Percentiles rank a stretch among this genome's conserved stretches.
These are phyloP conservation scores for Xylaria sp. DNA, from an alignment of 495 filamentous ascomycete species.

Conservation along the genomic window DNA sequence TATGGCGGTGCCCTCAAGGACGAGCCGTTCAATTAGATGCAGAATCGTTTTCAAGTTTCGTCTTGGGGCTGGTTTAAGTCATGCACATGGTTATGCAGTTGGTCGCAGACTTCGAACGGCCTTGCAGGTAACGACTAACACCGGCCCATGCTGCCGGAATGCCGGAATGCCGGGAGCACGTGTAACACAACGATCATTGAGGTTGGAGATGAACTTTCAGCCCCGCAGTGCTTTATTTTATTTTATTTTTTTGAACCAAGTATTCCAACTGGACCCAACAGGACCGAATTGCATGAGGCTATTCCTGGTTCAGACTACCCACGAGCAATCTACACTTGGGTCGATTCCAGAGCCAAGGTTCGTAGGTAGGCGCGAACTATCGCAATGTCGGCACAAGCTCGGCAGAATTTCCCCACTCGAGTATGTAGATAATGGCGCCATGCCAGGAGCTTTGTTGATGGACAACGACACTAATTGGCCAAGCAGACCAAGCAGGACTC, in stretches of 20 bases:
- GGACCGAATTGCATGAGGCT: slow-evolving; percentile 10
- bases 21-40: not conserved
- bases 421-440: not conserved
- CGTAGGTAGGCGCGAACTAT: not conserved
- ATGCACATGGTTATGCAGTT: not conserved
- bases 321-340: not conserved
- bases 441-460: not conserved
- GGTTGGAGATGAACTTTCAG: not conserved
- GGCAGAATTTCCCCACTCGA: too few species aligned
- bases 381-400: slow-evolving; percentile 10
- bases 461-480: not conserved
- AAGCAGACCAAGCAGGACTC: not conserved
- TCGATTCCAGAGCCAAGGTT: slow-evolving; percentile 6
- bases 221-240: not conserved
- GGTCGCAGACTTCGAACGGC: not conserved
- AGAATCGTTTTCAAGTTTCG: not conserved
- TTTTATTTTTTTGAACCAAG: not conserved
- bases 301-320: not conserved
- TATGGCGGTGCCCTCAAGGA: not conserved
- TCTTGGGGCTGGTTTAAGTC: not conserved
- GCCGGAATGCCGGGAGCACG: not conserved
- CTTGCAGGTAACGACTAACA: not conserved
- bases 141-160: not conserved
- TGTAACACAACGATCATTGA: slow-evolving; percentile 5
- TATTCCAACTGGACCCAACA: slow-evolving; percentile 2